These are phyloP conservation scores for Penicillium freii DNA, from an alignment of 2,329 filamentous ascomycete genomes.

Conservation along the genomic window DNA sequence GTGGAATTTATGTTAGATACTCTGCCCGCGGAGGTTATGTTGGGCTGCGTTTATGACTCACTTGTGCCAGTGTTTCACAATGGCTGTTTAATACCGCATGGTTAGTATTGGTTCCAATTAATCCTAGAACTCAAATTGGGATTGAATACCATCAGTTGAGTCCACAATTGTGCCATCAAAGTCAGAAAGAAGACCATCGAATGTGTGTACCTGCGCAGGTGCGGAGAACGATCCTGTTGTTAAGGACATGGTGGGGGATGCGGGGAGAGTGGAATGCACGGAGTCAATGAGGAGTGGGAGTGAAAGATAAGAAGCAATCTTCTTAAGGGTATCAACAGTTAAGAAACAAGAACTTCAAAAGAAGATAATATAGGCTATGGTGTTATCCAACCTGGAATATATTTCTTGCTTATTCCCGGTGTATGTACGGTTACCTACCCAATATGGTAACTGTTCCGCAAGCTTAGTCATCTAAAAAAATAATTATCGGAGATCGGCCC, in stretches of 20 bases:
- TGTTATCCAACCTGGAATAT: background rate
- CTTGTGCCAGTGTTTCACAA: constrained; percentile 64
- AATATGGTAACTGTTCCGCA: constrained; percentile 16
- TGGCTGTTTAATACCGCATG: constrained; percentile 53
- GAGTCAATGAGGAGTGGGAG: background rate
- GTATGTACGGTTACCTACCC: background rate
- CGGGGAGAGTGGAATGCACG: constrained; percentile 2
- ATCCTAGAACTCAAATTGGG: constrained; percentile 21
- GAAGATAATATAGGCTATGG: background rate
- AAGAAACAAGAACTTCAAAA: background rate
- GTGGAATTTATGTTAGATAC: background rate
- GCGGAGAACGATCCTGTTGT: constrained; percentile 41
- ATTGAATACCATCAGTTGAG: constrained; percentile 43
- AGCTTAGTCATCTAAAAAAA: background rate
- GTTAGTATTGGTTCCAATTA: constrained; percentile 50
- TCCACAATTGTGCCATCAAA: constrained; percentile 51
- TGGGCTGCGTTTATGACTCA: constrained; percentile 35
- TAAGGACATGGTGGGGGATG: constrained; percentile 32
- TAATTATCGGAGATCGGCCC: constrained; percentile 35
- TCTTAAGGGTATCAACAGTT: constrained; percentile 7
- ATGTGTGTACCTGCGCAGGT: constrained; percentile 38
- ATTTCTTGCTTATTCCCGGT: background rate
- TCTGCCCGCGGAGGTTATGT: background rate
- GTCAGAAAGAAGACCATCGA: constrained; percentile 48
- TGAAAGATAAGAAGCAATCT: background rate